phyloP scores from a whole-genome alignment of 2,329 filamentous ascomycete genomes.

The Nigrograna mackinnonii region DNA sequence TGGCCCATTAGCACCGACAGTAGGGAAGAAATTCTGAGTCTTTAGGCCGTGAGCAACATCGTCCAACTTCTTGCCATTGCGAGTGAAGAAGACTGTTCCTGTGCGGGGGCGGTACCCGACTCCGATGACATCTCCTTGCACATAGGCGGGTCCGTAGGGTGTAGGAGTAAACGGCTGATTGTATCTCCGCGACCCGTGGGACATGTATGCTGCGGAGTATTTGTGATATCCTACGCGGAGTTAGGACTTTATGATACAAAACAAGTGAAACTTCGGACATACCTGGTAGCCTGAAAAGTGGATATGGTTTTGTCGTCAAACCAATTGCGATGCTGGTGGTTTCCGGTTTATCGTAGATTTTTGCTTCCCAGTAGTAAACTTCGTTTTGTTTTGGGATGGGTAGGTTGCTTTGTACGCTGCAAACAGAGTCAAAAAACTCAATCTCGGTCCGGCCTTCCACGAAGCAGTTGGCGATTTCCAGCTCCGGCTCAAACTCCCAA shows the following conservation, averaged over 20 bases:
- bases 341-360: constrained; percentile 97
- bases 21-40: constrained; percentile 95
- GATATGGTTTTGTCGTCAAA: constrained; percentile 96
- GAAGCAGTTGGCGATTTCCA: constrained; percentile 98
- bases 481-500: constrained; percentile 99
- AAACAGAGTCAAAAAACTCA: constrained; percentile 98
- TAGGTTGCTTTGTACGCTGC: constrained; percentile 94
- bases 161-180: constrained; percentile 89
- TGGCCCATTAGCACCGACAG: constrained; percentile 93
- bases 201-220: constrained; percentile 88
- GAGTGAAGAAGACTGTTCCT: constrained; percentile 95
- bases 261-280: constrained; percentile 35
- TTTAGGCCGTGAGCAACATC: constrained; percentile 93
- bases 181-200: constrained; percentile 80
- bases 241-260: not conserved
- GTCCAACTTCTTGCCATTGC: constrained; percentile 96
- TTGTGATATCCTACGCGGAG: constrained; percentile 91
- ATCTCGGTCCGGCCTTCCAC: constrained; percentile 96
- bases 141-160: constrained; percentile 78
- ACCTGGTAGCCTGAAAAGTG: constrained; percentile 92
- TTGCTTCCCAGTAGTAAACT: constrained; percentile 99
- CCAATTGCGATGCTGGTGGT: constrained; percentile 85
- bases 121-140: constrained; percentile 94
- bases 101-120: constrained; percentile 94
- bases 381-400: constrained; percentile 99